Percentiles rank a stretch among this genome's conserved stretches.
Conservation (phyloP, 2,329 filamentous ascomycete species). For the Pseudocercospora macadamiae region DNA sequence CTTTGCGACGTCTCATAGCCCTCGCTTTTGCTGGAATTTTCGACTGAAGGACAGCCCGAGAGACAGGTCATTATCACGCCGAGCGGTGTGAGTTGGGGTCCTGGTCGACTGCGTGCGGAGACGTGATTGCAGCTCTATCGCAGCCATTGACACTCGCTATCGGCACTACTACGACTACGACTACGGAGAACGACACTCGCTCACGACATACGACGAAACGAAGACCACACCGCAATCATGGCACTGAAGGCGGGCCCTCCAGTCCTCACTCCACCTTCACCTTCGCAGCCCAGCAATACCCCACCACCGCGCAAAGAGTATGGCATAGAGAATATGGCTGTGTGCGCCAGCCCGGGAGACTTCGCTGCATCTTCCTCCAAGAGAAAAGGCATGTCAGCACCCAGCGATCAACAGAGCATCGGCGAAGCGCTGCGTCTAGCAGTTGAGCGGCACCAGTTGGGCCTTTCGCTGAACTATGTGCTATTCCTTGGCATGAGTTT, state of each 20-base stretch:
- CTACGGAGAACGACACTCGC: background rate
- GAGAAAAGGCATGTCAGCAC: slow-evolving; percentile 23
- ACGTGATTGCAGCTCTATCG: background rate
- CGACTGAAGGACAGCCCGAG: background rate
- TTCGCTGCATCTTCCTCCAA: slow-evolving; percentile 14
- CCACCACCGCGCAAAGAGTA: slow-evolving; percentile 25
- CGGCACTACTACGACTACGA: background rate
- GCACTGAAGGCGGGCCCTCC: slow-evolving; percentile 19
- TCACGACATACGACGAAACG: background rate
- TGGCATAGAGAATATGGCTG: slow-evolving; percentile 28
- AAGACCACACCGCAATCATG: slow-evolving; percentile 12
- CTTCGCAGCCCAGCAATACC: slow-evolving; percentile 20
- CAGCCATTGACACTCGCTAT: background rate
- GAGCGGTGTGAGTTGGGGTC: background rate
- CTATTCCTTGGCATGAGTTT: slow-evolving; percentile 82
- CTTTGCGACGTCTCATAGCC: background rate
- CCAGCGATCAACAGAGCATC: slow-evolving; percentile 36
- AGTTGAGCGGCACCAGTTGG: slow-evolving; percentile 48
- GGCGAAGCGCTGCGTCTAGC: slow-evolving; percentile 38
- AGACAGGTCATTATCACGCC: background rate
- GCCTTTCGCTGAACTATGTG: slow-evolving; percentile 82
- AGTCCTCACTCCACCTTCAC: slow-evolving; percentile 15
- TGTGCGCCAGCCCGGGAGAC: slow-evolving; percentile 32
- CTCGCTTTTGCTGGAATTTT: background rate
- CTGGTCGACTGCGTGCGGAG: background rate